These are phyloP conservation scores for Amanita inopinata DNA, from an alignment of 768 basidiomycete species.

Conservation along the genomic window DNA sequence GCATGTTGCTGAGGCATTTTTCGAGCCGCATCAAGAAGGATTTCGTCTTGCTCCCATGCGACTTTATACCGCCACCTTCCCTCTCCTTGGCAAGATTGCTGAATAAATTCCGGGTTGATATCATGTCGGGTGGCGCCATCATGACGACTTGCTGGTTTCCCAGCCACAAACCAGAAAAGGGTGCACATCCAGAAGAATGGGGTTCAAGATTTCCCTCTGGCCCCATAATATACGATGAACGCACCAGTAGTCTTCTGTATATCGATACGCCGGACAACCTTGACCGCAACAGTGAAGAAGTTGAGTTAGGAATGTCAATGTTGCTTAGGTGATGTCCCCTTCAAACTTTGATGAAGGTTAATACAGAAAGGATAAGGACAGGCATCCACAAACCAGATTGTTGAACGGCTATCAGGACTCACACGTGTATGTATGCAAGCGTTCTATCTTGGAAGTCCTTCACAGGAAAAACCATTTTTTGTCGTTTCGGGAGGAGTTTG, in stretches of 20 bases:
- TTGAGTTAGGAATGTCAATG: slow-evolving; percentile 69
- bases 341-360: slow-evolving; percentile 10
- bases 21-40: slow-evolving; percentile 69
- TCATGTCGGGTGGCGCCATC: slow-evolving; percentile 51
- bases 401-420: slow-evolving; percentile 70
- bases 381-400: slow-evolving; percentile 63
- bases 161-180: slow-evolving; percentile 41
- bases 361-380: slow-evolving; percentile 19
- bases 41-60: slow-evolving; percentile 86
- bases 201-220: slow-evolving; percentile 31
- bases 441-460: slow-evolving; percentile 61
- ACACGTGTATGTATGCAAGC: slow-evolving; percentile 84
- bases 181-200: slow-evolving; percentile 57
- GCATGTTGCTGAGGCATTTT: slow-evolving; percentile 69
- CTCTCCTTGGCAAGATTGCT: slow-evolving; percentile 64
- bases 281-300: slow-evolving; percentile 59
- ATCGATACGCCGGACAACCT: slow-evolving; percentile 61
- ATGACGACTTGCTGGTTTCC: slow-evolving; percentile 63
- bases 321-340: slow-evolving; percentile 42
- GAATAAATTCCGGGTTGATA: slow-evolving; percentile 74
- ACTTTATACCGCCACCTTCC: slow-evolving; percentile 72
- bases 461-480: slow-evolving; percentile 62
- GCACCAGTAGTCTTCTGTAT: slow-evolving; percentile 56
- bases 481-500: slow-evolving; percentile 81
- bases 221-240: slow-evolving; percentile 62